Evolutionary conservation across 441 rosid genomes (phyloP), one percentile per base, ranked within the genome.

Genomic region (Heliophila coronopifolia): DNA sequence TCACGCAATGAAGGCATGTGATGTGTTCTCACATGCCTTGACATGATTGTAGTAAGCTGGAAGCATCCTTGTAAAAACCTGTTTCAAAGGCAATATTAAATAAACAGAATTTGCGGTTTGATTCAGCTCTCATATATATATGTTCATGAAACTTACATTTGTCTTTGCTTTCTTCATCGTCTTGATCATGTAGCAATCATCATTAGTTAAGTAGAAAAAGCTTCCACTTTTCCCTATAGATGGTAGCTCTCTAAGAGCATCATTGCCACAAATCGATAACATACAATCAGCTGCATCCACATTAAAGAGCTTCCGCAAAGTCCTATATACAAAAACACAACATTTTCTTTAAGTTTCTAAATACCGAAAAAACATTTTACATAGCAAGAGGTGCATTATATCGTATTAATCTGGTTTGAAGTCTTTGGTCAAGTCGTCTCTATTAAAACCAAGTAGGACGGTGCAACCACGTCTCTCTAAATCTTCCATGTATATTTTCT

Each of bases 171-270:
- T 93, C 75, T 79, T 93, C 86, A 93, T 73, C 0, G 99, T 93
- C 76, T 93, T 93, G 38, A 93, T 93, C 99, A 93, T 93, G 76
- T 86, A 93, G 6, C 80, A 73, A 51, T 93, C 96, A 58, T 93
- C 99, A 27, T 81, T 73, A 17, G 97, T 92, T 32, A 92, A 61
- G 73, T 92, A 92, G 70, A 92, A 92, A 60, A 88, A 92, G 55
- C 96, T 86, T 48, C 97, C 99, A 69, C 99, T 93, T 69, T 93
- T 93, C 16, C 99, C 97, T 0, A 96, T 96, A 45, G 97, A 93
- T 28, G 97, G 86, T 31, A 93, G 88, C 73, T 93, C 99, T 33
- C 99, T 77, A 59, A 93, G 96, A 3, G 91, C 99, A 57, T 89
- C 96, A 48, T 89, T 81, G 16, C 97, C 97, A 45, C 99, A 93